phyloP scores from a whole-genome alignment of 257 asterid genomes.

The Solanum pimpinellifolium region DNA sequence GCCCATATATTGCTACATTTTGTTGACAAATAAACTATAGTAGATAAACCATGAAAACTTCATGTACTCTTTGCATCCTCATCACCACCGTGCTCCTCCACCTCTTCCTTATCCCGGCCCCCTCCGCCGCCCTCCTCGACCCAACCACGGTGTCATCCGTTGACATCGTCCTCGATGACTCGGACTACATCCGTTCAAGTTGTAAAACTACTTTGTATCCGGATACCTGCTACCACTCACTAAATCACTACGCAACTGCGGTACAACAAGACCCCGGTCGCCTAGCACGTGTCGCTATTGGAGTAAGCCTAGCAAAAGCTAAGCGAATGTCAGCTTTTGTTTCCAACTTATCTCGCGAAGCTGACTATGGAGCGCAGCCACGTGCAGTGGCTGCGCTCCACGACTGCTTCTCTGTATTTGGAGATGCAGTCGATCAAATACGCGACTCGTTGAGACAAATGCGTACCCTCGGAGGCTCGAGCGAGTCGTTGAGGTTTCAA shows the following conservation, averaged over 20 bases:
- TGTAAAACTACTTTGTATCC: slow-evolving; percentile 5
- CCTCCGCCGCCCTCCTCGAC: neutral
- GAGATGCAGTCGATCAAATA: slow-evolving; percentile 62
- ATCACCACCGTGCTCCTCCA: neutral
- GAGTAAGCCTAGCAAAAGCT: slow-evolving; percentile 4
- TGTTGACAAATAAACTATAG: neutral
- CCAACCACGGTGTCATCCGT: neutral
- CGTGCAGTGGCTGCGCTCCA: slow-evolving; percentile 46
- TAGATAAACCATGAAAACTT: neutral
- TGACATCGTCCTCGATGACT: neutral
- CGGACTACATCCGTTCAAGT: neutral
- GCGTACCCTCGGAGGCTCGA: slow-evolving; percentile 34
- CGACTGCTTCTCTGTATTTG: slow-evolving; percentile 54
- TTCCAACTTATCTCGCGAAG: slow-evolving; percentile 22
- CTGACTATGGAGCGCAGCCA: slow-evolving; percentile 40
- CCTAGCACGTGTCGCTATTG: slow-evolving; percentile 4
- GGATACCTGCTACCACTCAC: slow-evolving; percentile 1
- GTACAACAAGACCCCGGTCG: neutral
- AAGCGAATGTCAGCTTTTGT: slow-evolving; percentile 1
- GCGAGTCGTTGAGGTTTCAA: slow-evolving; percentile 57
- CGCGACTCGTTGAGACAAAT: slow-evolving; percentile 60
- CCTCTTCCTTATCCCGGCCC: neutral
- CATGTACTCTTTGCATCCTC: neutral
- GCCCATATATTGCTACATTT: neutral
- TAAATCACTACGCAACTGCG: slow-evolving; percentile 3